Conservation (phyloP, 306 rosid genomes). For the Prunus mira region DNA sequence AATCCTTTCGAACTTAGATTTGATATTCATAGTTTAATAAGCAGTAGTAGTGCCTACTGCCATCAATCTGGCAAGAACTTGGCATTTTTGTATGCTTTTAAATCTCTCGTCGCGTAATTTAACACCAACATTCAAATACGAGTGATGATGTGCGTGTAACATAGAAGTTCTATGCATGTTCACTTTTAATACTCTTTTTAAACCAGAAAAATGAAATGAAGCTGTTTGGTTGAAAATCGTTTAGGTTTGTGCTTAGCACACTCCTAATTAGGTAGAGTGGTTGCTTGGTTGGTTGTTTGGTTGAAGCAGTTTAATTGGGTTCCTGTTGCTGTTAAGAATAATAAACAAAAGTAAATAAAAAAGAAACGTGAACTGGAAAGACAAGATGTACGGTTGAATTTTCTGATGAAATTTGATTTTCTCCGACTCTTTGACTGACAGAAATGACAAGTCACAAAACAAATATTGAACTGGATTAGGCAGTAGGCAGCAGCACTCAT, state of each 20-base stretch:
- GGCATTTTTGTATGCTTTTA: no score
- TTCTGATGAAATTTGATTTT: not conserved
- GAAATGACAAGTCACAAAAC: not conserved
- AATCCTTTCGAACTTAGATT: no score
- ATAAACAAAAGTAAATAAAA: not conserved
- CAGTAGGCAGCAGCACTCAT: not conserved
- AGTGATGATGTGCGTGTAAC: accelerated
- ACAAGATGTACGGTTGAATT: not conserved
- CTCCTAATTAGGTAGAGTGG: not conserved
- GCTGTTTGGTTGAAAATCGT: not conserved
- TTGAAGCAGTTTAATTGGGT: not conserved
- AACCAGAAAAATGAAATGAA: no score
- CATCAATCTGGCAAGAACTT: no score
- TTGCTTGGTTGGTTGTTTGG: not conserved
- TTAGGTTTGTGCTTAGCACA: not conserved
- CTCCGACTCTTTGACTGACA: not conserved
- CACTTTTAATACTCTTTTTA: no score
- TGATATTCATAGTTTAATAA: no score
- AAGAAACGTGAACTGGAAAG: not conserved
- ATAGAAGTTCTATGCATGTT: no score
- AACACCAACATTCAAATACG: no score
- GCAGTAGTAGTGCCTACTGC: no score
- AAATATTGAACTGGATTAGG: not conserved
- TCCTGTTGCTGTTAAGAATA: not conserved
- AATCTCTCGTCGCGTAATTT: no score